phyloP scores from a whole-genome alignment of 164 flowering plant genomes.

The Nymphaea colorata region DNA sequence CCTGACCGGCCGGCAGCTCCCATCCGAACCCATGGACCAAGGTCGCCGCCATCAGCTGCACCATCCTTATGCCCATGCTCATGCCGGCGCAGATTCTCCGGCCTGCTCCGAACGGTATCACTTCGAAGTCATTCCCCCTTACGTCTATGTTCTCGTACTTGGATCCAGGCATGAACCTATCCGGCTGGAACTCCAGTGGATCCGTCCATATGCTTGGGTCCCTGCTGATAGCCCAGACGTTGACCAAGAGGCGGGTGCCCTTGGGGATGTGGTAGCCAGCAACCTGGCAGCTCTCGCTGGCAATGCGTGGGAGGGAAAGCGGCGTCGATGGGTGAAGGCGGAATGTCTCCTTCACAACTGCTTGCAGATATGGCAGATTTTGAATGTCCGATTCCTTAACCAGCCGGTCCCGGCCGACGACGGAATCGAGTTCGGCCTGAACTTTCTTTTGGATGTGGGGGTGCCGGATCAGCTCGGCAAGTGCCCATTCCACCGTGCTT shows the following conservation, averaged over 20 bases:
- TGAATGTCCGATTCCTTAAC: constrained; percentile 50
- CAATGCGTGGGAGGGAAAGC: constrained; percentile 62
- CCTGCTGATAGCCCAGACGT: constrained; percentile 77
- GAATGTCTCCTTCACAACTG: constrained; percentile 64
- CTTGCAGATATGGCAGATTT: constrained; percentile 47
- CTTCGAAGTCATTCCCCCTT: constrained; percentile 59
- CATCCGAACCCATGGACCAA: constrained; percentile 63
- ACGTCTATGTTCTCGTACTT: constrained; percentile 44
- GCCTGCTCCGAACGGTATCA: constrained; percentile 86
- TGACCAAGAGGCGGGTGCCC: constrained; percentile 48
- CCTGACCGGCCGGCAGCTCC: constrained; percentile 33
- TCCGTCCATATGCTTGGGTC: constrained; percentile 63
- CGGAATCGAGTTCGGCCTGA: constrained; percentile 47
- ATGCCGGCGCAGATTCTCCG: constrained; percentile 80
- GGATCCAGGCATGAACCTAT: constrained; percentile 54
- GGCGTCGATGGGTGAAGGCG: constrained; percentile 90
- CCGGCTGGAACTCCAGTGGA: constrained; percentile 57
- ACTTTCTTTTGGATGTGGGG: constrained; percentile 40
- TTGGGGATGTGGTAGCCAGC: constrained; percentile 70
- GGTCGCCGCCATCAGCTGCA: constrained; percentile 49
- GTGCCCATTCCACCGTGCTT: constrained; percentile 80
- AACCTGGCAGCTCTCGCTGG: constrained; percentile 49
- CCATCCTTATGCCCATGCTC: constrained; percentile 64
- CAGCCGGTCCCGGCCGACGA: constrained; percentile 55
- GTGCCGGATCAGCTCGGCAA: constrained; percentile 64